These are phyloP conservation scores for Opeltia flavorubescens DNA, from an alignment of 495 filamentous ascomycete genomes.

Conservation along the genomic window DNA sequence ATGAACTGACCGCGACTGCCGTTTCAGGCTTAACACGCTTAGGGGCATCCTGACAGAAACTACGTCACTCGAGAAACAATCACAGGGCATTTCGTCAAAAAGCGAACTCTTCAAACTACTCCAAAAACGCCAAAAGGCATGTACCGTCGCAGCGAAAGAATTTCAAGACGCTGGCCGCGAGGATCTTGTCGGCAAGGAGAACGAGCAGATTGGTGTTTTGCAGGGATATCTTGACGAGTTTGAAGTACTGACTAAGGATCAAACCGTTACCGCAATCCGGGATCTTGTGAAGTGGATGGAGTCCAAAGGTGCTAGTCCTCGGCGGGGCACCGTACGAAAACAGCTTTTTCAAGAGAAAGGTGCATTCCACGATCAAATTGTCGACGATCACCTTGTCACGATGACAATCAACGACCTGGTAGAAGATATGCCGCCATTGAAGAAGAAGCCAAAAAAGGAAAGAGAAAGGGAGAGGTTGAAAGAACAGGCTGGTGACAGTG, in stretches of 20 bases:
- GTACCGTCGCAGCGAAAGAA: conserved; percentile 35
- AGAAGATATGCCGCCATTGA: not conserved
- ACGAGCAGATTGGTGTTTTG: conserved; percentile 37
- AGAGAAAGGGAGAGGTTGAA: too few relatives aligned
- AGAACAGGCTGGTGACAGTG: too few relatives aligned
- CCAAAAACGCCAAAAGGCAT: conserved; percentile 34
- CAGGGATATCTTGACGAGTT: conserved; percentile 43
- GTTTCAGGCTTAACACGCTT: conserved; percentile 38
- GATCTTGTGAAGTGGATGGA: conserved; percentile 30
- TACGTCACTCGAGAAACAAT: conserved; percentile 47
- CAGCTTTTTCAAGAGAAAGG: conserved; percentile 34
- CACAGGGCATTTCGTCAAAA: conserved; percentile 42
- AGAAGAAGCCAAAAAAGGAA: not conserved
- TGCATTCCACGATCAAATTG: conserved; percentile 37
- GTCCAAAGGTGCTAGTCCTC: conserved; percentile 26
- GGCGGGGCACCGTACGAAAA: conserved; percentile 22
- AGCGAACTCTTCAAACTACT: conserved; percentile 44
- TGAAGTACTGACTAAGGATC: conserved; percentile 32
- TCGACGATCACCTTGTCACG: conserved; percentile 18
- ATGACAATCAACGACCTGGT: not conserved
- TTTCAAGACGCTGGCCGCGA: conserved; percentile 35
- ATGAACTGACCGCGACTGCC: not conserved
- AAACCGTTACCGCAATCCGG: conserved; percentile 32
- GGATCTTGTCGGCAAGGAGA: conserved; percentile 45
- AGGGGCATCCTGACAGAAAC: conserved; percentile 46